Conservation (phyloP, 768 basidiomycete species). For the Lyophyllum semitale region DNA sequence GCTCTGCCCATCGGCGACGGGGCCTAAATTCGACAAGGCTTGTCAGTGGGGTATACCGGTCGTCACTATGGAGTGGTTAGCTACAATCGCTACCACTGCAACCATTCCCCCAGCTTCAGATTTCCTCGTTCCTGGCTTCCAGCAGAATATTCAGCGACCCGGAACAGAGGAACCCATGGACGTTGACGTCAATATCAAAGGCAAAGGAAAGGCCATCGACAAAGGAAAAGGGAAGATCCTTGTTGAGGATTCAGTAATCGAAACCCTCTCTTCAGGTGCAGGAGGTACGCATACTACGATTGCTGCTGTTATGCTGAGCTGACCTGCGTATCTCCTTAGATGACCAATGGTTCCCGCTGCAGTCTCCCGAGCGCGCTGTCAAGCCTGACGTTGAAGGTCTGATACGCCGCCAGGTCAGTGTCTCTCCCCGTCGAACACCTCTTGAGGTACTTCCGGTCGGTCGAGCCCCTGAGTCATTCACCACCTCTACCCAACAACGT, state of each 20-base stretch:
- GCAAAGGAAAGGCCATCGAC: constrained; percentile 22
- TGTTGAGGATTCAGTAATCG: constrained; percentile 17
- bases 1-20: constrained; percentile 69
- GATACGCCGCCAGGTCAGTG: not conserved
- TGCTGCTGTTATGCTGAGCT: not conserved
- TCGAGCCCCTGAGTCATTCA: constrained; percentile 1
- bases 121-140: constrained; percentile 30
- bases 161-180: constrained; percentile 5
- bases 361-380: not conserved
- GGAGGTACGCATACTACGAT: not conserved
- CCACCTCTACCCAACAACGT: constrained; percentile 10
- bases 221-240: constrained; percentile 33
- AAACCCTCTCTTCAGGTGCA: not conserved
- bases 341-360: not conserved
- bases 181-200: constrained; percentile 14
- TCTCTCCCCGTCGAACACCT: constrained; percentile 7
- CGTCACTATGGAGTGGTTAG: constrained; percentile 73
- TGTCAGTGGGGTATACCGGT: constrained; percentile 76
- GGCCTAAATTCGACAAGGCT: constrained; percentile 80
- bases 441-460: constrained; percentile 6
- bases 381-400: not conserved
- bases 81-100: constrained; percentile 56
- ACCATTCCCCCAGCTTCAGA: constrained; percentile 36
- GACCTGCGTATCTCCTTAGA: not conserved
- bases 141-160: not conserved